These are phyloP conservation scores for Erigeron canadensis DNA, from an alignment of 129 eudicot species.

Conservation along the genomic window DNA sequence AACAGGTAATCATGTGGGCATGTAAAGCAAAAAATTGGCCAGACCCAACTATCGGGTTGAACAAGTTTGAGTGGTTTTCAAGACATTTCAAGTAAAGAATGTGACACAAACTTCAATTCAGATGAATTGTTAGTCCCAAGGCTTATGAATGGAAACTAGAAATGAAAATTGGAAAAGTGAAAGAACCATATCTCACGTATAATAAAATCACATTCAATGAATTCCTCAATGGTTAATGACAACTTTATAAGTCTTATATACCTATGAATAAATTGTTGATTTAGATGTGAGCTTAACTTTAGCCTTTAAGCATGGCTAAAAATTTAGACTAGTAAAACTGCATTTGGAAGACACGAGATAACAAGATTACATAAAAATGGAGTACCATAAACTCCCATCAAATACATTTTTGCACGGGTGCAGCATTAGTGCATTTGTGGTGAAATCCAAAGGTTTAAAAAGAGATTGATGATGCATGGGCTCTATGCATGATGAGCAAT, in stretches of 20 bases:
- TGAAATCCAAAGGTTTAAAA: constrained; percentile 35
- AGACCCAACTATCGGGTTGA: constrained; percentile 58
- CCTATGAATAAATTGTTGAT: constrained; percentile 55
- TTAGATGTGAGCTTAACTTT: constrained; percentile 49
- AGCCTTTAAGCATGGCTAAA: constrained; percentile 61
- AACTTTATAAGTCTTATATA: constrained; percentile 40
- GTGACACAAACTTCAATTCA: constrained; percentile 8
- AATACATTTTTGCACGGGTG: constrained; percentile 54
- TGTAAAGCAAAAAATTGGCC: constrained; percentile 59
- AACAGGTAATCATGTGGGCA: constrained; percentile 57
- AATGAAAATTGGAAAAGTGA: constrained; percentile 55
- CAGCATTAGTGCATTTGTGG: constrained; percentile 49
- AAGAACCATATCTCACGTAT: constrained; percentile 53
- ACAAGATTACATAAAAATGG: constrained; percentile 35
- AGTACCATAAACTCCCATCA: constrained; percentile 44
- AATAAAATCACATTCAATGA: constrained; percentile 52
- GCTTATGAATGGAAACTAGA: constrained; percentile 63
- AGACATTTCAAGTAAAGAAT: constrained; percentile 45
- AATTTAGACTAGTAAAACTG: constrained; percentile 61
- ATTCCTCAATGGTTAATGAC: constrained; percentile 69
- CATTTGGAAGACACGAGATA: constrained; percentile 39
- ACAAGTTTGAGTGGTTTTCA: constrained; percentile 67
- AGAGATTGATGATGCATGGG: constrained; percentile 62
- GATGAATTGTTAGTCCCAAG: constrained; percentile 43
- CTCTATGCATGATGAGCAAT: constrained; percentile 41